Percentiles rank a stretch among this genome's conserved stretches.
These are phyloP conservation scores for Epichloe amarillans DNA, from an alignment of 2,329 filamentous ascomycete species.

Conservation along the genomic window DNA sequence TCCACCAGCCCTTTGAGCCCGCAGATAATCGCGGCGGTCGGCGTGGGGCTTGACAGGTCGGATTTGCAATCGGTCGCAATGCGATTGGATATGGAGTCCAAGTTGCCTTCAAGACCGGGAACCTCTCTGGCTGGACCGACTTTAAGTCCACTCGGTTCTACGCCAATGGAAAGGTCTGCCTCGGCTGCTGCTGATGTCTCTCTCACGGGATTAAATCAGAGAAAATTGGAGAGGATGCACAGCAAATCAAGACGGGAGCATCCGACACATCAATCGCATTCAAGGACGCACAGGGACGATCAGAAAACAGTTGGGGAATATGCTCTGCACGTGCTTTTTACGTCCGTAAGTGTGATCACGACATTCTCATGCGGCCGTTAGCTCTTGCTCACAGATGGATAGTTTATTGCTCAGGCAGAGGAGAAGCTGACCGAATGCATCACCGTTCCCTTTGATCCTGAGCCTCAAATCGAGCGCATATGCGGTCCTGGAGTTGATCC, in stretches of 20 bases:
- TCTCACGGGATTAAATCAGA: constrained; percentile 31
- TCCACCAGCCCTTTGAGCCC: constrained; percentile 77
- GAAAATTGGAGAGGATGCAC: constrained; percentile 47
- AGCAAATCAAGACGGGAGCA: constrained; percentile 60
- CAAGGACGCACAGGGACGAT: constrained; percentile 57
- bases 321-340: constrained; percentile 91
- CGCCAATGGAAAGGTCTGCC: constrained; percentile 30
- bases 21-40: constrained; percentile 64
- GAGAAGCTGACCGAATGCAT: constrained; percentile 88
- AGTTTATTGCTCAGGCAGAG: constrained; percentile 94
- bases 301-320: constrained; percentile 95
- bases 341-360: constrained; percentile 46
- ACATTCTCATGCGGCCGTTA: constrained; percentile 1
- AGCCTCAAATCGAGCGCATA: constrained; percentile 75
- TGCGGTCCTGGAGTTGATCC: constrained; percentile 83
- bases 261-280: constrained; percentile 62
- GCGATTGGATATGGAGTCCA: constrained; percentile 31
- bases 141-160: constrained; percentile 9
- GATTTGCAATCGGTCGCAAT: constrained; percentile 33
- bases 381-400: constrained; percentile 4
- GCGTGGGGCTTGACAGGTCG: constrained; percentile 39
- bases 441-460: constrained; percentile 62
- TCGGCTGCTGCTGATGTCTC: constrained; percentile 32
- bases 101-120: constrained; percentile 27
- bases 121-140: constrained; percentile 33